phyloP scores from a whole-genome alignment of 2,329 filamentous ascomycete species.

The Neobulgaria alba region DNA sequence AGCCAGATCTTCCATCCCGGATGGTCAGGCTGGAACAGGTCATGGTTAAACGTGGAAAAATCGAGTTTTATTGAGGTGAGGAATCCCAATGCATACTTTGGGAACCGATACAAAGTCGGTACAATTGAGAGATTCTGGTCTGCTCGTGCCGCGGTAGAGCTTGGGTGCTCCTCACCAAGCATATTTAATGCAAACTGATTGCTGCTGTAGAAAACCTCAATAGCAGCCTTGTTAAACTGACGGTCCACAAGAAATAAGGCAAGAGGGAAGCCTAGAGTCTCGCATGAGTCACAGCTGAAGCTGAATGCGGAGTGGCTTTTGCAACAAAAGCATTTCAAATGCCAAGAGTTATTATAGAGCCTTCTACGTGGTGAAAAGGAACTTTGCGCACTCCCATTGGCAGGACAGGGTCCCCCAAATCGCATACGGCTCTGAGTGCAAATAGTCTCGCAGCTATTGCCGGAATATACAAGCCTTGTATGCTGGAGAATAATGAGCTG shows the following conservation, averaged over 20 bases:
- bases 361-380: not conserved
- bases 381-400: conserved; percentile 1
- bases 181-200: conserved; percentile 5
- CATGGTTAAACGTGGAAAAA: conserved; percentile 1
- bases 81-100: conserved; percentile 3
- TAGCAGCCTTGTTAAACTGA: conserved; percentile 3
- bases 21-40: conserved; percentile 3
- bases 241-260: conserved; percentile 5
- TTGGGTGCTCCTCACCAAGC: not conserved
- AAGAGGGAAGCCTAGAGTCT: conserved; percentile 4
- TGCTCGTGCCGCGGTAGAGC: not conserved
- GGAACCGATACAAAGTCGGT: conserved; percentile 3
- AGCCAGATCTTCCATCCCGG: conserved; percentile 6
- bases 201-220: conserved; percentile 4
- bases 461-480: conserved; percentile 2
- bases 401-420: not conserved
- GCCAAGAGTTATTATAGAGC: not conserved
- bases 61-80: conserved; percentile 7
- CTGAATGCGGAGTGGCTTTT: conserved; percentile 7
- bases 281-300: conserved; percentile 6
- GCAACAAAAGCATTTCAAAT: conserved; percentile 5
- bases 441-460: not conserved
- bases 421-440: not conserved
- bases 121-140: conserved; percentile 2
- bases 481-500: conserved; percentile 5